Evolutionary conservation across 257 asterid genomes (phyloP), one percentile per base, ranked within the genome.

Genomic region (Salvia splendens): DNA sequence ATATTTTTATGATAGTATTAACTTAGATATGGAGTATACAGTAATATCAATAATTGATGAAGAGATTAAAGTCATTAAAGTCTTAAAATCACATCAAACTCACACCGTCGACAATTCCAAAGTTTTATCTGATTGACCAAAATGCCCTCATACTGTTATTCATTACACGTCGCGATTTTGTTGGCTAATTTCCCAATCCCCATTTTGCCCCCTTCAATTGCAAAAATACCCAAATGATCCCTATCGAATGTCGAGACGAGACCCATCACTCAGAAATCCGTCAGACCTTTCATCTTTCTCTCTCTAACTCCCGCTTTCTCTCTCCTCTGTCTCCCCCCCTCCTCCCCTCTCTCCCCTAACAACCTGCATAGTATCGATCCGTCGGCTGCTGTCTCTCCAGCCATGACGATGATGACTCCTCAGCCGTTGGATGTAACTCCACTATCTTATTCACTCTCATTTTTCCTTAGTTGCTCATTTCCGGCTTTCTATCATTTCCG

Each of bases 321-420:
- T 64, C 59, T 48, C 20, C 36, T 11, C 12, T 24, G 30, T 24
- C 75, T 30, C 42, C 61, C 38, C 75, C 62, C 12, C 61, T 8
- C 71, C 73, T 2, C 41, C 62, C 47, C 58, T 68, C 74, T 73
- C 64, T 56, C 58, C 20, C 68, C 24, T 64, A 56, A 51, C 45
- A n/a, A n/a, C 73, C 53, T 77, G 80, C 42, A 79, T 75, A 78
- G 79, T 53, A 72, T 80, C 85, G 85, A 86, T 89, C 89, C 83
- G 76, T 73, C 77, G 82, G 75, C 69, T 64, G 45, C 61, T 50
- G 24, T 78, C 64, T 59, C 60, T 72, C 65, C 79, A 74, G 81
- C 67, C 77, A 93, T 89, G 96, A 89, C 98, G 77, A 75, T 88
- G 89, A 73, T 88, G 84, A 85, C 91, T 81, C 94, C 94, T 45